Evolutionary conservation across 768 basidiomycete species (phyloP), one percentile per base, ranked within the genome.

Genomic region (Lenzites betulinus): DNA sequence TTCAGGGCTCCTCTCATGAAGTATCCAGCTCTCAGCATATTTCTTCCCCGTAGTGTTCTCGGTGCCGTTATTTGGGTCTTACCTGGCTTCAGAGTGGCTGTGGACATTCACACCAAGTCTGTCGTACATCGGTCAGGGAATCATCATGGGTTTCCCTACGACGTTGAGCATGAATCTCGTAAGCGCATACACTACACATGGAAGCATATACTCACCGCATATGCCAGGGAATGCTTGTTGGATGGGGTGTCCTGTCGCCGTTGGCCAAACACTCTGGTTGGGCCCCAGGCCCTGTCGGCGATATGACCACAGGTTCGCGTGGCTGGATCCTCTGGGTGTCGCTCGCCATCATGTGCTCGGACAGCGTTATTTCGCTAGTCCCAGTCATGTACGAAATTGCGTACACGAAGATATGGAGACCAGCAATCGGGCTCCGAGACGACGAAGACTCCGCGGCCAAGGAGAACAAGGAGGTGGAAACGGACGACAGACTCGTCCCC

Each of bases 281-380:
- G 96, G 95, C 96, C 0, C 94, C 96, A 46, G 96, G 95, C 5
- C 86, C 90, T 9, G 93, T 96, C 6, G 86, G 88, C 1, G 91
- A 93, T 66, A 93, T 94, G 83, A 81, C 87, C 5, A 81, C 82
- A 60, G 96, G 96, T 42, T 88, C 94, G n/a, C 84, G 95, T 52
- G 93, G 93, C 35, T 96, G 93, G 93, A 94, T 96, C 55, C 83
- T 98, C n/a, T 98, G 96, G 96, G 82, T 88, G 22, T 91, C 94
- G 1, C 81, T 98, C 36, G 95, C 95, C 4, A 90, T 96, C 68
- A 98, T 98, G 96, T 93, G 89, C 72, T 84, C 93, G 36, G 96
- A 98, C 75, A 89, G 89, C 53, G 73, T 98, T 60, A 81, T 98
- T 38, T 93, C 93, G 11, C 84, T 98, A 26, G 65, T 93, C 18